Evolutionary conservation across 257 asterid genomes (phyloP).

Genomic region (Fraxinus americana): DNA sequence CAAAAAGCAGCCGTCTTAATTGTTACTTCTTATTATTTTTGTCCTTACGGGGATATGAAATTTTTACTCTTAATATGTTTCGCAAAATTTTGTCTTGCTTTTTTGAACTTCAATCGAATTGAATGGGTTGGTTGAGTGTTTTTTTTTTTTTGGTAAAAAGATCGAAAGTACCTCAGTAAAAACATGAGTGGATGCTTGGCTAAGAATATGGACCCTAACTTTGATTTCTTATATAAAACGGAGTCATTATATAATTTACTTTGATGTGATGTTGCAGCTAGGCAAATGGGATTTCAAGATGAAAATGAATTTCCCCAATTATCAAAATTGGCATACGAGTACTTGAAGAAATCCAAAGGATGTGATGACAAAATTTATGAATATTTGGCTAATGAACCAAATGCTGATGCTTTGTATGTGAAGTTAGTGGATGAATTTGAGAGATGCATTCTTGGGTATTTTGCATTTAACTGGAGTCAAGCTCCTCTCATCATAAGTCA

Average conservation of each 20-base stretch:
- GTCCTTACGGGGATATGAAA: neutral
- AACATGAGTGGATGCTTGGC: too few species aligned
- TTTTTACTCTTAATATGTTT: neutral
- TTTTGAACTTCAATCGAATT: neutral
- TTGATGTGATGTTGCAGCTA: conserved; percentile 41
- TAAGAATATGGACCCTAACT: too few species aligned
- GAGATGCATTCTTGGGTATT: conserved; percentile 81
- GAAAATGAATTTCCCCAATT: conserved; percentile 65
- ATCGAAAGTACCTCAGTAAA: too few species aligned
- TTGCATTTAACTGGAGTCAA: conserved; percentile 81
- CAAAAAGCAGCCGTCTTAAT: neutral
- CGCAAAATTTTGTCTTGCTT: neutral
- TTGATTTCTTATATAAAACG: neutral
- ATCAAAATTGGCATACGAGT: conserved; percentile 55
- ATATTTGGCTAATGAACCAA: conserved; percentile 48
- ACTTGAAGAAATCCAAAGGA: conserved; percentile 66
- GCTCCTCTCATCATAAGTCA: conserved; percentile 64
- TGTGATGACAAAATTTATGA: conserved; percentile 65
- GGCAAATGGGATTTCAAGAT: conserved; percentile 81
- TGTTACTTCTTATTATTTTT: neutral
- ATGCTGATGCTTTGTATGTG: conserved; percentile 58
- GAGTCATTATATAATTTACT: neutral
- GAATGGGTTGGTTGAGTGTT: too few species aligned
- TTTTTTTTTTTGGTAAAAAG: too few species aligned
- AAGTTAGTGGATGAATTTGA: conserved; percentile 81